A percentile compares a stretch with the other conserved stretches of the same genome.
These are phyloP conservation scores for Alternaria infectoria DNA, from an alignment of 2,329 filamentous ascomycete species.

Conservation along the genomic window DNA sequence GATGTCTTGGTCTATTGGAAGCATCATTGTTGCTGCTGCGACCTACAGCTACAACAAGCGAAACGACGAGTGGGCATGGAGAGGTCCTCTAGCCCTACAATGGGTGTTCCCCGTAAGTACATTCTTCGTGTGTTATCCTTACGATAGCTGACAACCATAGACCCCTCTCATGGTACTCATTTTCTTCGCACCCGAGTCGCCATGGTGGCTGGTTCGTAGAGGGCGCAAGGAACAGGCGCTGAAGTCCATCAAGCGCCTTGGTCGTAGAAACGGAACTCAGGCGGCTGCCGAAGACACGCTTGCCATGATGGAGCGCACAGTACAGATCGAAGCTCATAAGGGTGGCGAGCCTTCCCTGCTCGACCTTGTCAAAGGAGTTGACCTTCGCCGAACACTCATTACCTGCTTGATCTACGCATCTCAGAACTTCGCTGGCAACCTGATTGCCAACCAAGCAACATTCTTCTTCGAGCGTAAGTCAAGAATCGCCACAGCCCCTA, in stretches of 20 bases:
- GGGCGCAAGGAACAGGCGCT: conserved; percentile 51
- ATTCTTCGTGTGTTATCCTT: conserved; percentile 49
- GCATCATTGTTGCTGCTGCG: conserved; percentile 64
- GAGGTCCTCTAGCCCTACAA: conserved; percentile 40
- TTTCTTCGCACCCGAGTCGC: conserved; percentile 51
- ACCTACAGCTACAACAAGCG: conserved; percentile 59
- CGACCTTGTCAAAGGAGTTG: conserved; percentile 62
- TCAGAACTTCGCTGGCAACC: conserved; percentile 66
- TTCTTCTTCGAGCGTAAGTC: conserved; percentile 64
- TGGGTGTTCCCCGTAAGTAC: conserved; percentile 50
- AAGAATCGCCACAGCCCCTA: conserved; percentile 14
- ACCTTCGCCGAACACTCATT: conserved; percentile 60
- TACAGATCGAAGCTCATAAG: conserved; percentile 58
- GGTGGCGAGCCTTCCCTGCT: conserved; percentile 55
- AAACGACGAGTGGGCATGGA: conserved; percentile 30
- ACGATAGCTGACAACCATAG: conserved; percentile 66
- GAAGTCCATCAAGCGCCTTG: conserved; percentile 58
- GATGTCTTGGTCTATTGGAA: conserved; percentile 68
- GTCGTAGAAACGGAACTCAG: conserved; percentile 48
- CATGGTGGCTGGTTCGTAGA: conserved; percentile 51
- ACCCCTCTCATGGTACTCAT: conserved; percentile 52
- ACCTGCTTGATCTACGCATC: conserved; percentile 63
- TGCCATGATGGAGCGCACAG: conserved; percentile 64
- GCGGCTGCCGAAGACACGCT: conserved; percentile 53
- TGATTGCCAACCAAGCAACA: conserved; percentile 67